Evolutionary conservation across 2,329 filamentous ascomycete species (phyloP), one percentile per base, ranked within the genome.

Genomic region (Dactylellina sp.): DNA sequence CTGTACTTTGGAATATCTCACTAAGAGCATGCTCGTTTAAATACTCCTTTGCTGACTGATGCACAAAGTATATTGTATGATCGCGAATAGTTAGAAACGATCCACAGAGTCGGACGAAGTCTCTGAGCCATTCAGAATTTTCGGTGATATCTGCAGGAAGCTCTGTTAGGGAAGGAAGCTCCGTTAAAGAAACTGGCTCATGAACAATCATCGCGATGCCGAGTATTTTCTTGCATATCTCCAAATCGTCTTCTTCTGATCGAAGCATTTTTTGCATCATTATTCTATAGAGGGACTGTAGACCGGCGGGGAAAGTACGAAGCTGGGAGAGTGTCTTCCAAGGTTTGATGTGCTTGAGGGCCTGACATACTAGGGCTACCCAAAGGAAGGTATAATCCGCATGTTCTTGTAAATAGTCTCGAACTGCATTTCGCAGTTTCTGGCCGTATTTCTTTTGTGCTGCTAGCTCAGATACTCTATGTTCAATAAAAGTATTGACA

Each of bases 11-110:
- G 42, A 82, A 81, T 3, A 83, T 76, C 11, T 71, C 42, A n/a
- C 56, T n/a, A 4, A 53, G 59, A 53, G 75, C 76, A 7, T 78
- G 62, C 24, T 76, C 32, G 4, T 65, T 28, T 0, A 85, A 64
- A 72, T 79, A 83, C 16, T 84, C 83, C 71, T 83, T 83, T 0
- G 82, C 83, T 2, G 82, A 84, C 64, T 83, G 80, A 68, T 84
- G 82, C 0, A 84, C 79, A 71, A 83, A 80, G 47, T 78, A 80
- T 5, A 84, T 47, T 0, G 28, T 71, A 0, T 40, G 65, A 0
- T 81, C 55, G 39, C 77, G 77, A 35, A 82, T 12, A 0, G 78
- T 82, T 0, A 84, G 76, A 57, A 84, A 83, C 5, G 81, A 84
- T 16, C 82, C 81, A 70, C 81, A 84, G 2, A 64, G 14, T 1